Evolutionary conservation across 2,329 filamentous ascomycete species (phyloP), one percentile per base, ranked within the genome.

Genomic region (Colletotrichum filicis): DNA sequence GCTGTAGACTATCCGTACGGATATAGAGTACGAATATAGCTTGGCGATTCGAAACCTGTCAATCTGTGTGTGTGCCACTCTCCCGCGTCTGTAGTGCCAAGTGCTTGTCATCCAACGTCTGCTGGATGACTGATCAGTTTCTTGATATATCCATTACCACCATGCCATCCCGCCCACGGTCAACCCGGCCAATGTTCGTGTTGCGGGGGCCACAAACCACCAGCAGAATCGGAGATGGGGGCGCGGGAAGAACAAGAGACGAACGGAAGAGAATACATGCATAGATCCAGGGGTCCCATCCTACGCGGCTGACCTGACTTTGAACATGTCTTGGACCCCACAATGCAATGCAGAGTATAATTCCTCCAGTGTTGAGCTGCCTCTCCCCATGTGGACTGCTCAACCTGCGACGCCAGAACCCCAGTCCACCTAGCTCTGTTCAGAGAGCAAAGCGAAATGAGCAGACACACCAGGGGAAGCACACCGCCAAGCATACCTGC

Each of bases 361-460:
- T n/a, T 49, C 42, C 42, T 49, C 42, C 37, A 42, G 37, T 42
- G 32, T 35, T 35, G 32, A 35, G 32, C 11, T 35, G 14, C 37
- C 42, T 19, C 16, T 8, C 19, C 42, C 42, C 42, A 49, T 49
- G 42, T 49, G 42, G 42, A 49, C 42, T 49, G 16, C 42, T 49
- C 42, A 49, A 49, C 42, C 42, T 49, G 42, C 42, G 19, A 49
- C 42, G 42, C 16, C 16, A 49, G 42, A 49, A 49, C 42, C 42
- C 42, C 42, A 49, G 42, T 49, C 42, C 42, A n/a, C 42, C 8
- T 49, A 49, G 42, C 42, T 49, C 42, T 49, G 16, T 49, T 11
- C 42, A 19, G 42, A 49, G 42, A 49, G 42, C 42, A 58, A 69
- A 73, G 66, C 70, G 66, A 73, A 60, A 73, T 73, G 70, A 73